Conservation (phyloP, 495 filamentous ascomycete genomes). For the Aspergillus diversus region DNA sequence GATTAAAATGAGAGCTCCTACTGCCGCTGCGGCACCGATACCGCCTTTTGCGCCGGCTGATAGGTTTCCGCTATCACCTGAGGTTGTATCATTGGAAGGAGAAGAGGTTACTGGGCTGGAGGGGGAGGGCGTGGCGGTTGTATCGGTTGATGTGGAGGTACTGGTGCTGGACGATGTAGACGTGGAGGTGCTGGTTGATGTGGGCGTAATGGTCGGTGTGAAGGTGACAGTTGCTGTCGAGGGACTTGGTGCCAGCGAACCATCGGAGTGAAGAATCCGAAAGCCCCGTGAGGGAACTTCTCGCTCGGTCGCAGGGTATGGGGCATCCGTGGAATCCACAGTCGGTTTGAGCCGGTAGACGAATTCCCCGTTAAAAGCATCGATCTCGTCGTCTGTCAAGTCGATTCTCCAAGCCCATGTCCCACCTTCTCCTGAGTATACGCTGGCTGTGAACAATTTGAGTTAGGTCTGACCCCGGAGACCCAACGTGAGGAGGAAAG, state of each 20-base stretch:
- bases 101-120: background rate
- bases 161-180: background rate
- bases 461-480: background rate
- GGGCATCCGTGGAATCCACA: background rate
- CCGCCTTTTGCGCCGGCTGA: background rate
- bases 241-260: background rate
- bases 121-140: background rate
- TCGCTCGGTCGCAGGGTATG: background rate
- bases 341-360: constrained; percentile 1
- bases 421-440: background rate
- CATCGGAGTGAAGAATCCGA: background rate
- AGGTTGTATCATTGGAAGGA: background rate
- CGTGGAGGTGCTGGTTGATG: background rate
- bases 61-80: background rate
- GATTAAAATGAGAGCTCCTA: background rate
- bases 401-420: background rate
- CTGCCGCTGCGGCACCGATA: background rate
- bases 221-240: background rate
- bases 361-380: background rate
- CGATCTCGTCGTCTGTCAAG: background rate
- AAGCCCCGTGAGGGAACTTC: background rate
- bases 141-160: background rate
- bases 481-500: background rate
- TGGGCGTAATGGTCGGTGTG: background rate
- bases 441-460: background rate